Evolutionary conservation across 2,329 filamentous ascomycete species (phyloP), one percentile per base, ranked within the genome.

Genomic region (Ophiocordyceps camponoti-saundersi): DNA sequence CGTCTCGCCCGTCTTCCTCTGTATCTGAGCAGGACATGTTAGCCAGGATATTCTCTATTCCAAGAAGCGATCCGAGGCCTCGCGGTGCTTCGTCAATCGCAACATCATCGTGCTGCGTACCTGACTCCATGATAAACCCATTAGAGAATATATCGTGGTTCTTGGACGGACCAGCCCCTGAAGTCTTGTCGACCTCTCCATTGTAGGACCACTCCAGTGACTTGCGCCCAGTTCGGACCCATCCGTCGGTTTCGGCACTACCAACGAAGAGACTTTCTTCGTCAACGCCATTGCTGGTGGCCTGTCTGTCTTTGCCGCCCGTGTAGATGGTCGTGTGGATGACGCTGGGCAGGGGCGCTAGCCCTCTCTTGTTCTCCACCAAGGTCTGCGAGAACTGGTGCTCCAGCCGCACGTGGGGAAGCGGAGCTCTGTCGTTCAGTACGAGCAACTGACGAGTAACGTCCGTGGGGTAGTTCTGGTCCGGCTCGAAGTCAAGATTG

Each of bases 331-430:
- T 79, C 32, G 63, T 61, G 52, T 76, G 73, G 29, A 82, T 76
- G 21, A 78, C 62, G 23, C 73, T 64, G 3, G 75, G 68, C 2
- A 82, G 61, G 12, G 72, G 60, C 44, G 65, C 66, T 12, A 61
- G 59, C 6, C 69, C 69, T 23, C 79, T 73, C 57, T 82, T 82
- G 44, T 64, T 64, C 58, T 82, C 79, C 8, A 82, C 78, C 16
- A 82, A 57, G 6, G 53, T 58, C 12, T 65, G 62, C 1, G 78
- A 81, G 50, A 74, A 77, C 16, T 71, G 62, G 52, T 81, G 77
- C 29, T 66, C 66, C 4, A 77, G 59, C 45, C 71, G 67, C 22
- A 69, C 68, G 47, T 72, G 69, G 16, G 68, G 65, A 11, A 77
- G 57, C 3, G 62, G 54, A 18, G 62, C 61, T 26, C 62, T 64